Evolutionary conservation across 1,139 yeast genomes (phyloP).

Genomic region (Saccharomyces hybrid): DNA sequence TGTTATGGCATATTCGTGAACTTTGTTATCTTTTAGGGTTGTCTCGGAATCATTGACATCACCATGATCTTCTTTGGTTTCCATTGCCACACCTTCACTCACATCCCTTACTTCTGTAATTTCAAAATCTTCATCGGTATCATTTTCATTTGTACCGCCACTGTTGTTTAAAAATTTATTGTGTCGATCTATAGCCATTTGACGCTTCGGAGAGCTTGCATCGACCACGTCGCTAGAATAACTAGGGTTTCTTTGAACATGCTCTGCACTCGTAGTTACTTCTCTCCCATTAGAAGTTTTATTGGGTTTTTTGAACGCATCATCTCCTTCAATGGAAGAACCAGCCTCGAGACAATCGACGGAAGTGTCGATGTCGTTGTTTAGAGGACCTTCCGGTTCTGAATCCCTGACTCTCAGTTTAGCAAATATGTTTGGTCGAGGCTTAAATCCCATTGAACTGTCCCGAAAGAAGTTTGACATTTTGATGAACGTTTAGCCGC

Average conservation of each 20-base stretch:
- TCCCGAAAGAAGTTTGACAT: constrained; percentile 32
- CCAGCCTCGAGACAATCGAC: constrained; percentile 12
- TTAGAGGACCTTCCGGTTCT: constrained; percentile 2
- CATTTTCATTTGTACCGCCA: constrained; percentile 1
- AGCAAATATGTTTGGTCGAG: constrained; percentile 28
- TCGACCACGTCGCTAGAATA: not conserved
- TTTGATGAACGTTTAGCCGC: constrained; percentile 25
- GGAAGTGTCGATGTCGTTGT: constrained; percentile 10
- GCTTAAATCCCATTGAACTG: constrained; percentile 25
- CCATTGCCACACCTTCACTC: constrained; percentile 1
- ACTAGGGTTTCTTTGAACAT: not conserved
- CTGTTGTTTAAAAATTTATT: not conserved
- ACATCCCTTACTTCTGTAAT: constrained; percentile 27
- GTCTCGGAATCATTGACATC: not conserved
- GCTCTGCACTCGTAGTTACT: constrained; percentile 2
- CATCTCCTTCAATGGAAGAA: constrained; percentile 10
- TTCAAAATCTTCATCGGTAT: constrained; percentile 26
- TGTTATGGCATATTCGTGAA: not conserved
- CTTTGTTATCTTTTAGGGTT: not conserved
- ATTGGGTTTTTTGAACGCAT: not conserved
- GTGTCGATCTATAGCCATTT: not conserved
- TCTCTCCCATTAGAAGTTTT: not conserved
- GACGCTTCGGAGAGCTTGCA: not conserved
- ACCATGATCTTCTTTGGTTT: not conserved
- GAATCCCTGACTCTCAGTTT: constrained; percentile 23